Conservation (phyloP, 2,329 filamentous ascomycete species). For the Scopulariopsis brevicaulis region DNA sequence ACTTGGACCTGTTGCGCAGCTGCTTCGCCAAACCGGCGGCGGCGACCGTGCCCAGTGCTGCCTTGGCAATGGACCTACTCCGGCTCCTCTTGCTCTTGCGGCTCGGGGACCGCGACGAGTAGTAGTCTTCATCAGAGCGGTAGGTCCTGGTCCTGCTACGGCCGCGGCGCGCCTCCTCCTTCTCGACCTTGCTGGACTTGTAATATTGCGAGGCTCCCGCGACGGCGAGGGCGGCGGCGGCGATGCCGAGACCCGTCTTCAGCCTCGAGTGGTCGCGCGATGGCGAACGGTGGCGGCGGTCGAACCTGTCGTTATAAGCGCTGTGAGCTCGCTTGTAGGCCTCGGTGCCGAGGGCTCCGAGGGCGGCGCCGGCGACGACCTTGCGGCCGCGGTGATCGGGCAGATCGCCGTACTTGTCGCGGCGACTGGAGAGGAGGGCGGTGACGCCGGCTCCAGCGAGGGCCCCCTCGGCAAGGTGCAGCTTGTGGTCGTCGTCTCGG, state of each 20-base stretch:
- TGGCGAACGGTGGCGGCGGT: constrained; percentile 23
- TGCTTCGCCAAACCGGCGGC: constrained; percentile 48
- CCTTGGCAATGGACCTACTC: constrained; percentile 42
- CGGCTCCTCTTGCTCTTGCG: constrained; percentile 32
- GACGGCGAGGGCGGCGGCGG: constrained; percentile 51
- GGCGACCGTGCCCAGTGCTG: constrained; percentile 44
- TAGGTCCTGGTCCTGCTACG: constrained; percentile 36
- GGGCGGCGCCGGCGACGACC: constrained; percentile 47
- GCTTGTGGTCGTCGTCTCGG: constrained; percentile 34
- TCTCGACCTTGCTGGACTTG: constrained; percentile 47
- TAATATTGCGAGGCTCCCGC: constrained; percentile 56
- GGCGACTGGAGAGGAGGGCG: constrained; percentile 45
- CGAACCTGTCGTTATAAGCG: constrained; percentile 43
- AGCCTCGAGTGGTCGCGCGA: constrained; percentile 31
- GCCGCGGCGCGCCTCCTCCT: constrained; percentile 45
- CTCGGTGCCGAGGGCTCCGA: constrained; percentile 52
- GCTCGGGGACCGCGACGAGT: constrained; percentile 28
- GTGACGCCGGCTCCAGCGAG: constrained; percentile 51
- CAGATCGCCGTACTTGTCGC: constrained; percentile 36
- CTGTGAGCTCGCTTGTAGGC: constrained; percentile 48
- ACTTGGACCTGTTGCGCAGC: constrained; percentile 34
- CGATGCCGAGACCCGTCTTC: constrained; percentile 51
- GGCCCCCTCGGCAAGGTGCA: constrained; percentile 52
- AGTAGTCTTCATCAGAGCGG: constrained; percentile 27
- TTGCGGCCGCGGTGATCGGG: constrained; percentile 43